A percentile compares a stretch with the other conserved stretches of the same genome.
Evolutionary conservation across 2,329 filamentous ascomycete species (phyloP).

Genomic region (Arthrobotrys musiformis): DNA sequence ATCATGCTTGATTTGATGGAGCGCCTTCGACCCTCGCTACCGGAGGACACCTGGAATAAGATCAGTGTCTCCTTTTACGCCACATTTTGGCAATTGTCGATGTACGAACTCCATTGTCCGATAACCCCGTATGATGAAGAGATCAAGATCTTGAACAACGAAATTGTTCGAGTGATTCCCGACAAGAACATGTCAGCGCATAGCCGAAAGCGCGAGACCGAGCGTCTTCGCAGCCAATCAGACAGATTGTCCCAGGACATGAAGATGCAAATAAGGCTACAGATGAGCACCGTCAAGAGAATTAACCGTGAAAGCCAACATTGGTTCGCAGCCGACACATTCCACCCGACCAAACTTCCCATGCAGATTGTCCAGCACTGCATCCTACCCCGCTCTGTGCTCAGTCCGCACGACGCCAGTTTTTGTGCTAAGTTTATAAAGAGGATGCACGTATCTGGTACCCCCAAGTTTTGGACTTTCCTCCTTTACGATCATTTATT

Average conservation of each 20-base stretch:
- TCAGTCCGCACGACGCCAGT: constrained; percentile 87
- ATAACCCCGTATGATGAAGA: constrained; percentile 81
- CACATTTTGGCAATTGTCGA: constrained; percentile 89
- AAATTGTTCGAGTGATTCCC: constrained; percentile 76
- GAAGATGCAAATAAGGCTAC: constrained; percentile 74
- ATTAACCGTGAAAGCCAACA: constrained; percentile 78
- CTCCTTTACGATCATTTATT: constrained; percentile 86
- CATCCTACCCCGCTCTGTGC: constrained; percentile 83
- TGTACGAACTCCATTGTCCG: constrained; percentile 82
- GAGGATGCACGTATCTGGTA: constrained; percentile 83
- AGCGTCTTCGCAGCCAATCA: constrained; percentile 74
- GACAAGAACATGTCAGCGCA: constrained; percentile 68
- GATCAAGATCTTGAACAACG: constrained; percentile 74
- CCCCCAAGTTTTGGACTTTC: constrained; percentile 86
- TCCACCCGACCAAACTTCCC: constrained; percentile 75
- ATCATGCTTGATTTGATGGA: constrained; percentile 79
- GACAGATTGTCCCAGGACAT: constrained; percentile 78
- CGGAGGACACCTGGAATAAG: constrained; percentile 73
- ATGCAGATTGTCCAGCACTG: constrained; percentile 87
- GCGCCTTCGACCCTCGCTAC: constrained; percentile 72
- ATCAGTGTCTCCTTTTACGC: constrained; percentile 85
- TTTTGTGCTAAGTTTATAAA: constrained; percentile 88
- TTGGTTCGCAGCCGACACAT: constrained; percentile 76
- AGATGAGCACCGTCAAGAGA: constrained; percentile 74
- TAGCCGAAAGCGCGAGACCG: constrained; percentile 70